Conservation (phyloP, 2,329 filamentous ascomycete genomes). For the Aureobasidium uvarum region DNA sequence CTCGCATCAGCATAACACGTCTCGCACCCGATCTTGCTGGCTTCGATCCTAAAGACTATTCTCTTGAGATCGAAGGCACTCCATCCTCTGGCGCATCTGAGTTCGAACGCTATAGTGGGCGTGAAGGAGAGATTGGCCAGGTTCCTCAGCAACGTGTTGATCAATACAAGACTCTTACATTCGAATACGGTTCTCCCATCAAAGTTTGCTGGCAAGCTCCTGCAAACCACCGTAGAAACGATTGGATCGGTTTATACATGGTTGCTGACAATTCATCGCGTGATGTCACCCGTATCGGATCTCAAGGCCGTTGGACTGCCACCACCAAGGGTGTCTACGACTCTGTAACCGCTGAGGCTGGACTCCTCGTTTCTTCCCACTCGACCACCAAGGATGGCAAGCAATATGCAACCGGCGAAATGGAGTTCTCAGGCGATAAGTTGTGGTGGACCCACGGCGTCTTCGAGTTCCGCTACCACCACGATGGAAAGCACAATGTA, state of each 20-base stretch:
- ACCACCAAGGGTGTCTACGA: constrained; percentile 76
- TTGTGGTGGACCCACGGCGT: constrained; percentile 96
- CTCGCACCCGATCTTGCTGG: constrained; percentile 78
- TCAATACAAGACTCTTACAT: constrained; percentile 69
- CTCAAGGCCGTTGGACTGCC: constrained; percentile 84
- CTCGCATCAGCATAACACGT: constrained; percentile 77
- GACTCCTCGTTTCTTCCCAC: constrained; percentile 69
- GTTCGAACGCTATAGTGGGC: constrained; percentile 63
- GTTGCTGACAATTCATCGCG: constrained; percentile 89
- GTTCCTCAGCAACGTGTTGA: constrained; percentile 60
- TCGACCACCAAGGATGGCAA: constrained; percentile 52
- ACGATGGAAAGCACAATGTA: constrained; percentile 86
- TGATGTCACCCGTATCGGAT: constrained; percentile 78
- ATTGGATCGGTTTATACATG: constrained; percentile 97
- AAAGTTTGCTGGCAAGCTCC: constrained; percentile 89
- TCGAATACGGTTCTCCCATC: constrained; percentile 89
- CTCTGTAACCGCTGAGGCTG: constrained; percentile 68
- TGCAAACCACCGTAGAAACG: constrained; percentile 78
- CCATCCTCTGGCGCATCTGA: constrained; percentile 50
- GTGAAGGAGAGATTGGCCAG: constrained; percentile 69
- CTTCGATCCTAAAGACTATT: constrained; percentile 76
- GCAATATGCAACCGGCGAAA: constrained; percentile 70
- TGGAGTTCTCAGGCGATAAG: constrained; percentile 87
- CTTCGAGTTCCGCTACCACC: constrained; percentile 96
- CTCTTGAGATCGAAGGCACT: constrained; percentile 62